Conservation (phyloP, 805 yeast genomes). For the Pichia phayaonensis region DNA sequence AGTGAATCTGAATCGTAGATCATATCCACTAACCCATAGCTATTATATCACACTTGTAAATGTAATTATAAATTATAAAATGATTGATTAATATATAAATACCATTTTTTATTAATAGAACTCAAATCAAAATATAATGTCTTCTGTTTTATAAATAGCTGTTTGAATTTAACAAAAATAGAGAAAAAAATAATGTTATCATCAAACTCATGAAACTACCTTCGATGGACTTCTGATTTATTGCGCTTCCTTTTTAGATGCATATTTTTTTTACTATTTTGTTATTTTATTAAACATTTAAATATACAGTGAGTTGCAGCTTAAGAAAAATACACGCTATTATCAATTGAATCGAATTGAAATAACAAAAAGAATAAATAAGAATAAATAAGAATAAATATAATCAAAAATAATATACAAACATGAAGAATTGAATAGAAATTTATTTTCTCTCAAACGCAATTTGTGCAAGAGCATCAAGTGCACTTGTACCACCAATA, state of each 20-base stretch:
- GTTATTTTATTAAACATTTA: background rate
- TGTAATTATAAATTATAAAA: background rate
- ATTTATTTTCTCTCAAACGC: constrained; percentile 28
- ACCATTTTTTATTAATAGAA: too few relatives aligned
- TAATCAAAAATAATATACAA: background rate
- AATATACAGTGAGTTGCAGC: constrained; percentile 5
- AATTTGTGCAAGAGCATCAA: constrained; percentile 31
- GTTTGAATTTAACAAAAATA: too few relatives aligned
- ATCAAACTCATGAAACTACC: too few relatives aligned
- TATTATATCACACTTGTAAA: background rate
- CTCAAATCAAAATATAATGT: too few relatives aligned
- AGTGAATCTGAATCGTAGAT: constrained; percentile 16
- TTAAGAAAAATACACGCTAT: background rate
- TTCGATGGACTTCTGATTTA: too few relatives aligned
- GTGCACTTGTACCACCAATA: constrained; percentile 25
- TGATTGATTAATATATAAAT: too few relatives aligned
- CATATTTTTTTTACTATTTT: background rate
- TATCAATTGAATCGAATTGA: background rate
- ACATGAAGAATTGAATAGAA: background rate
- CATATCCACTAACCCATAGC: too few relatives aligned
- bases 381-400: background rate
- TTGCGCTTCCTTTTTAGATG: too few relatives aligned
- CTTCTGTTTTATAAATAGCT: background rate
- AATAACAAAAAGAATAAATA: background rate
- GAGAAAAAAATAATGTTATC: too few relatives aligned